Conservation (phyloP, 257 asterid genomes). For the Solanum virginianum region DNA sequence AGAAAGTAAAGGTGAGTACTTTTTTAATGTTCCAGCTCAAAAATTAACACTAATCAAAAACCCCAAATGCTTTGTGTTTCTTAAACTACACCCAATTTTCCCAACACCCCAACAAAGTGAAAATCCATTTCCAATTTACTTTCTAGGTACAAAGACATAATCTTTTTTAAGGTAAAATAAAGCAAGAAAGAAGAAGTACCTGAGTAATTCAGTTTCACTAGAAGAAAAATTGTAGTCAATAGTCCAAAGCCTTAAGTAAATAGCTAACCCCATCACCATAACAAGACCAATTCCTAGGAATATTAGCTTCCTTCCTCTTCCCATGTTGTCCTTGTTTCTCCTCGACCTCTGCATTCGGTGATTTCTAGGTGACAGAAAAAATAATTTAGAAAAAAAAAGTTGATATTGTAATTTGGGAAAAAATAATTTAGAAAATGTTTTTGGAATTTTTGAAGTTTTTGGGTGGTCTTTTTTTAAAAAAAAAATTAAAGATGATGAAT, state of each 20-base stretch:
- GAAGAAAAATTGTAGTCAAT: slow-evolving; percentile 53
- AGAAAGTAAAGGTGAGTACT: neutral
- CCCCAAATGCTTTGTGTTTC: neutral
- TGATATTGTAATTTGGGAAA: neutral
- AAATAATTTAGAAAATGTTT: no score
- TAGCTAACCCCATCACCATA: slow-evolving; percentile 52
- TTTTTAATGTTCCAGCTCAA: neutral
- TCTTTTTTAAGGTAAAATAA: neutral
- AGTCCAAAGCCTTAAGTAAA: slow-evolving; percentile 72
- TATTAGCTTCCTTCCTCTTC: slow-evolving; percentile 33
- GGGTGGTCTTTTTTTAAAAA: no score
- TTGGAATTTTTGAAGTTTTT: no score
- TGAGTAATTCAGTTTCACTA: slow-evolving; percentile 41
- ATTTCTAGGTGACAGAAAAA: neutral
- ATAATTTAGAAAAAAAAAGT: neutral
- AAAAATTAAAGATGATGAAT: no score
- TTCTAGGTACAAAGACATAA: neutral
- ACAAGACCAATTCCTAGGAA: slow-evolving; percentile 35
- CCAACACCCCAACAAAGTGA: neutral
- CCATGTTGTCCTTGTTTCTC: slow-evolving; percentile 24
- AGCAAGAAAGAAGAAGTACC: slow-evolving; percentile 27
- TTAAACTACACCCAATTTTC: neutral
- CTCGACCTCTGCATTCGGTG: neutral
- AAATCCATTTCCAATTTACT: neutral
- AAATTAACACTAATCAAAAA: neutral